These are phyloP conservation scores for Macaranga tanarius DNA, from an alignment of 441 rosid species.

Conservation along the genomic window DNA sequence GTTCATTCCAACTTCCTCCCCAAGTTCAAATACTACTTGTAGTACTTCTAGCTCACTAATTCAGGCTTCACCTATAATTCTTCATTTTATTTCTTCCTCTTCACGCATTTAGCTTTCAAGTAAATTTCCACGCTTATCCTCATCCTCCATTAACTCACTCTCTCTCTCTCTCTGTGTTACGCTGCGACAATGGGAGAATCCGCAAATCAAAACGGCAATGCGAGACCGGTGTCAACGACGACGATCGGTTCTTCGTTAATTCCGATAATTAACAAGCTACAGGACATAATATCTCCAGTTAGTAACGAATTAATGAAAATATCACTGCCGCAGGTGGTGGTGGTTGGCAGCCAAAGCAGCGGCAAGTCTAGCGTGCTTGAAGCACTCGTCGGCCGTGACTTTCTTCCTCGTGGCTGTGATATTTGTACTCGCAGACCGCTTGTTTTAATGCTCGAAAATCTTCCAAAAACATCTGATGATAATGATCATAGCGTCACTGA, in stretches of 20 bases:
- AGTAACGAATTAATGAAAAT: slow-evolving; percentile 37
- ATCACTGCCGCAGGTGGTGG: slow-evolving; percentile 61
- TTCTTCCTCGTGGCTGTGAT: slow-evolving; percentile 64
- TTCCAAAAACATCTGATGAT: slow-evolving; percentile 26
- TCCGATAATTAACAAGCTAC: slow-evolving; percentile 40
- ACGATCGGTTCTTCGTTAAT: slow-evolving; percentile 43
- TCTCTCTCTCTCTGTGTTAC: not conserved
- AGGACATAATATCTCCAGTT: slow-evolving; percentile 37
- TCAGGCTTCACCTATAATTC: too few species aligned
- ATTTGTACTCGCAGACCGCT: slow-evolving; percentile 73
- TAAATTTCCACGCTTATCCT: not conserved
- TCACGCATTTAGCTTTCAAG: not conserved
- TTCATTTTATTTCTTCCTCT: not conserved
- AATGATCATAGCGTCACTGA: slow-evolving; percentile 42
- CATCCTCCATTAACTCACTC: not conserved
- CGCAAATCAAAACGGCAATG: not conserved
- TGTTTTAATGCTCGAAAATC: slow-evolving; percentile 50
- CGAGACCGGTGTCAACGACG: not conserved
- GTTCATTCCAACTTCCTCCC: too few species aligned
- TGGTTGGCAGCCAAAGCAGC: slow-evolving; percentile 78
- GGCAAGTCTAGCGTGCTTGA: slow-evolving; percentile 82
- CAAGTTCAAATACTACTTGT: too few species aligned
- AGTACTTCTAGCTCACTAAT: too few species aligned
- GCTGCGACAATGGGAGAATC: not conserved
- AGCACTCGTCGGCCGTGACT: slow-evolving; percentile 68